These are phyloP conservation scores for Sporisorium iseilematis-ciliati DNA, from an alignment of 1,284 basidiomycete species.

Conservation along the genomic window DNA sequence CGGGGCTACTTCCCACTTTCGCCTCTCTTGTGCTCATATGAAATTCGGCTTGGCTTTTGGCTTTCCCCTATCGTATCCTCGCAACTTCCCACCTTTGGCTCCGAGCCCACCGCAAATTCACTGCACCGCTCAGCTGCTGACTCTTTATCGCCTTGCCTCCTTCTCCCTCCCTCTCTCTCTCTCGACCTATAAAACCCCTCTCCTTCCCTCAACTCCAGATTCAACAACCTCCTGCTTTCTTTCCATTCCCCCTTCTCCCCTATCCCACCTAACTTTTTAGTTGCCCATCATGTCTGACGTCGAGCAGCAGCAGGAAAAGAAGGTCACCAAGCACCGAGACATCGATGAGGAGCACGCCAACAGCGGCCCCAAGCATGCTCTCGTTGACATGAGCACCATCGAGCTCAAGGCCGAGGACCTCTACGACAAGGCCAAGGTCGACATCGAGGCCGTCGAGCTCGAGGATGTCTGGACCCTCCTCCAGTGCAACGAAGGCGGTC, in stretches of 20 bases:
- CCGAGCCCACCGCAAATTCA: not conserved
- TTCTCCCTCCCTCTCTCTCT: too few relatives aligned
- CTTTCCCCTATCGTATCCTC: not conserved
- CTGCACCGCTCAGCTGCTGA: slow-evolving; percentile 15
- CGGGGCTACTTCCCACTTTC: too few relatives aligned
- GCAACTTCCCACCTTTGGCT: slow-evolving; percentile 11
- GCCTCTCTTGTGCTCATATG: too few relatives aligned
- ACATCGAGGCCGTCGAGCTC: slow-evolving; percentile 94
- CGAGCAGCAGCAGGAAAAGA: slow-evolving; percentile 53
- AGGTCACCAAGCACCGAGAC: slow-evolving; percentile 56
- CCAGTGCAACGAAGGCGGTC: slow-evolving; percentile 85
- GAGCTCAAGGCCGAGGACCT: slow-evolving; percentile 93
- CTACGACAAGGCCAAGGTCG: slow-evolving; percentile 98
- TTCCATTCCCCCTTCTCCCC: slow-evolving; percentile 5
- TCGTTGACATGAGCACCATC: slow-evolving; percentile 74
- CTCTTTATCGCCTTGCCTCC: not conserved
- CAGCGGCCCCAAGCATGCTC: slow-evolving; percentile 65
- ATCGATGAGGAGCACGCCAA: slow-evolving; percentile 56
- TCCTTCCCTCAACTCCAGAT: not conserved
- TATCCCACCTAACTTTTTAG: slow-evolving; percentile 3
- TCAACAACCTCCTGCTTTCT: slow-evolving; percentile 8
- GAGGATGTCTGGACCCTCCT: slow-evolving; percentile 97
- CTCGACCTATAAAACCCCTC: not conserved
- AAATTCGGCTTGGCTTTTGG: not conserved
- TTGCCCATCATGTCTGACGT: slow-evolving; percentile 45